phyloP scores from a whole-genome alignment of 441 rosid genomes.

The Gossypium schwendimanii region DNA sequence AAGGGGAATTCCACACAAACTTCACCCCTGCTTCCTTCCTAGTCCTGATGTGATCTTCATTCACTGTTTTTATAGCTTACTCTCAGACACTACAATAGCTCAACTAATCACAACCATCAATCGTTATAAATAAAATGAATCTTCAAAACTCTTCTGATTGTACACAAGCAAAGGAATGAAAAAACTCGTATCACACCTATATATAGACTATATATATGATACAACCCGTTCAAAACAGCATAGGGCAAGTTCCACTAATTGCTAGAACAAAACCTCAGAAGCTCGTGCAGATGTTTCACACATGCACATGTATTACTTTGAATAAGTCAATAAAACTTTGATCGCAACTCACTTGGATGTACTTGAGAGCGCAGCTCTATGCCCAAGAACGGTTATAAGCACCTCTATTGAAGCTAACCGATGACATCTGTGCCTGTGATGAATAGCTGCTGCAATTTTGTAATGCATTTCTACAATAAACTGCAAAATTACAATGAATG shows the following conservation, averaged over 20 bases:
- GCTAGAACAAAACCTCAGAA: background rate
- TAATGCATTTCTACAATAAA: conserved; percentile 84
- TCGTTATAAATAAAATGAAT: background rate
- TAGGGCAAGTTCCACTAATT: background rate
- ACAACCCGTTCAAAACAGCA: background rate
- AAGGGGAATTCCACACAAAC: conserved; percentile 1
- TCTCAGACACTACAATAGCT: background rate
- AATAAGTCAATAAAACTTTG: conserved; percentile 7
- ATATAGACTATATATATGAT: background rate
- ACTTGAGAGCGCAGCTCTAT: conserved; percentile 74
- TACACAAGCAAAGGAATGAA: background rate
- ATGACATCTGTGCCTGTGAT: conserved; percentile 78
- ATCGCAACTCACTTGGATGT: conserved; percentile 61
- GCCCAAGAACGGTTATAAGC: conserved; percentile 72
- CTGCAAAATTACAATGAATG: conserved; percentile 38
- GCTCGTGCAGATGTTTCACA: background rate
- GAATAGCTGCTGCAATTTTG: conserved; percentile 66
- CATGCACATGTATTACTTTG: background rate
- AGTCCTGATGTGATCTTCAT: background rate
- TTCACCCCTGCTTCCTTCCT: background rate
- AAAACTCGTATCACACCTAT: background rate
- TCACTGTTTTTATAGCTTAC: background rate
- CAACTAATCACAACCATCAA: background rate
- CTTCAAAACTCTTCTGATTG: background rate
- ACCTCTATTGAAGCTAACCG: conserved; percentile 79